Evolutionary conservation across 2,329 filamentous ascomycete species (phyloP).

Genomic region (Endocalyx cinctus): DNA sequence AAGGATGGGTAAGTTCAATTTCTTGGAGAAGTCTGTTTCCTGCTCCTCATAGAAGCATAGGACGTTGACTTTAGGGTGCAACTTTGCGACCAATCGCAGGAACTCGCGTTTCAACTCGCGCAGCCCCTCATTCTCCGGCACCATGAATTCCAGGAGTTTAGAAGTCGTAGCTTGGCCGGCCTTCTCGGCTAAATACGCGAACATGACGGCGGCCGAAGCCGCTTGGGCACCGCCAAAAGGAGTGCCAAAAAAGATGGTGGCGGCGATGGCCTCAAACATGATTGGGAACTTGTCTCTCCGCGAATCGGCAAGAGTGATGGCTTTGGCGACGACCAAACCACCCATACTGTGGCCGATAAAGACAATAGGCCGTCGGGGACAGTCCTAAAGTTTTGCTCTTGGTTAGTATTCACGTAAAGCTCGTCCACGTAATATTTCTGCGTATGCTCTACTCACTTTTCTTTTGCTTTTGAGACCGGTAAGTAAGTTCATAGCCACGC

Average conservation of each 20-base stretch:
- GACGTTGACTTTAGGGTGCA: background rate
- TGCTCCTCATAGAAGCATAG: background rate
- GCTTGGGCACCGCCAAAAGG: conserved; percentile 18
- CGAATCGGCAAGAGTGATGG: conserved; percentile 21
- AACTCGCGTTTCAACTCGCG: background rate
- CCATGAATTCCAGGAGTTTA: background rate
- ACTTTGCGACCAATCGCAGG: background rate
- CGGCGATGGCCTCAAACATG: conserved; percentile 29
- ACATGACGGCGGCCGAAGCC: background rate
- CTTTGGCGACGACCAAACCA: conserved; percentile 34
- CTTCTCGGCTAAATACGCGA: background rate
- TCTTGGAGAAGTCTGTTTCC: conserved; percentile 32
- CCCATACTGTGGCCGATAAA: conserved; percentile 36
- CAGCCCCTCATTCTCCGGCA: background rate
- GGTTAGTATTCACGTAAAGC: background rate
- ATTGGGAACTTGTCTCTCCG: conserved; percentile 18
- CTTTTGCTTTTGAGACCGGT: conserved; percentile 29
- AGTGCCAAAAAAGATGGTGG: conserved; percentile 31
- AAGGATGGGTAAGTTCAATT: conserved; percentile 27
- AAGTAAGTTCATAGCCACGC: conserved; percentile 33
- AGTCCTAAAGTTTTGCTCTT: conserved; percentile 23
- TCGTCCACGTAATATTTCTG: background rate
- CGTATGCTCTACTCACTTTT: conserved; percentile 24
- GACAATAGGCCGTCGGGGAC: conserved; percentile 25
- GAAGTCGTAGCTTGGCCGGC: background rate